These are phyloP conservation scores for Nicotiana attenuata DNA, from an alignment of 257 asterid genomes.

Conservation along the genomic window DNA sequence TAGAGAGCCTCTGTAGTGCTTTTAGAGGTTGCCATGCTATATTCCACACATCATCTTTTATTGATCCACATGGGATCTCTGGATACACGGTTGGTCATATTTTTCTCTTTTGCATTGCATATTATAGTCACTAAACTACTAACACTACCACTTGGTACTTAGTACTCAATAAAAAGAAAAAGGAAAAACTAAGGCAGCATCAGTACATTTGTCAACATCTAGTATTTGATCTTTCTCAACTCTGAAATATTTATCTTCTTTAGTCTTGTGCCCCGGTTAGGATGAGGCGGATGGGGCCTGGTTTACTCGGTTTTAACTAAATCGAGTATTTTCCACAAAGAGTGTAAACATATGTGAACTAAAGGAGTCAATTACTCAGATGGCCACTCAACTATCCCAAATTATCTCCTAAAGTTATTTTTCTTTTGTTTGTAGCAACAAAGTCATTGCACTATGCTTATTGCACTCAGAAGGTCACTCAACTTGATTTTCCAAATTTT, in stretches of 20 bases:
- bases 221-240: not conserved
- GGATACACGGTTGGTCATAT: constrained; percentile 25
- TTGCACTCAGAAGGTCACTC: too few species aligned
- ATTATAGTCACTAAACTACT: not conserved
- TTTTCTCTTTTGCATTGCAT: not conserved
- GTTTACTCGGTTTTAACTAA: too few species aligned
- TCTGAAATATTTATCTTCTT: not conserved
- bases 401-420: too few species aligned
- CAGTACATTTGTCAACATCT: not conserved
- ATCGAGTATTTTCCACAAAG: too few species aligned
- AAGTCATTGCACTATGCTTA: too few species aligned
- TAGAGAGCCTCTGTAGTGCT: constrained; percentile 24
- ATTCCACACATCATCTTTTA: constrained; percentile 33
- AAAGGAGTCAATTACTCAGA: too few species aligned
- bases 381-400: too few species aligned
- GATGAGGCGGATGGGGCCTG: not conserved
- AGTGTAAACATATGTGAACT: too few species aligned
- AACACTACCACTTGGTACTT: not conserved
- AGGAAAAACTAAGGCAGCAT: too few species aligned
- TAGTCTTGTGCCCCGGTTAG: not conserved
- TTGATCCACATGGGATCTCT: constrained; percentile 33
- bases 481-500: too few species aligned
- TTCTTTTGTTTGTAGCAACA: too few species aligned
- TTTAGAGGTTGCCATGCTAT: constrained; percentile 30
- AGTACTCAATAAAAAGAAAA: too few species aligned